Evolutionary conservation across 2,329 filamentous ascomycete species (phyloP).

Genomic region (Triangularia verruculosa): DNA sequence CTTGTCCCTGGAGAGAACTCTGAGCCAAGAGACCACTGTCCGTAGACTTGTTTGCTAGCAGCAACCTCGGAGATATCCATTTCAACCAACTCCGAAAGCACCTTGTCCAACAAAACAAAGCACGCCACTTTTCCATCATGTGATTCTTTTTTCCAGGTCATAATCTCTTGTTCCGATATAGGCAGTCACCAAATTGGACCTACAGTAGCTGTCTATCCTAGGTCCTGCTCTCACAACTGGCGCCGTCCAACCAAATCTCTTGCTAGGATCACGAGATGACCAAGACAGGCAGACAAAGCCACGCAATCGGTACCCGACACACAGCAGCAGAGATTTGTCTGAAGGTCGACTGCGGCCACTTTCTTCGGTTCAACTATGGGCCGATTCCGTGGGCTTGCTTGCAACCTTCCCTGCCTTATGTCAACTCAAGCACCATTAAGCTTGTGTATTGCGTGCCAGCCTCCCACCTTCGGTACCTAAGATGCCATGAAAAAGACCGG

Average conservation of each 20-base stretch:
- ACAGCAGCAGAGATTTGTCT: no score
- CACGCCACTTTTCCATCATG: neutral
- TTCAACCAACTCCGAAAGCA: neutral
- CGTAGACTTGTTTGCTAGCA: neutral
- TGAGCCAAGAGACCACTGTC: no score
- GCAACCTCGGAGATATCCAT: neutral
- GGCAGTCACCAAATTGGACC: no score
- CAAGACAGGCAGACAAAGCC: neutral
- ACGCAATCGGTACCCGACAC: no score
- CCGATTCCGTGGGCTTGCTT: no score
- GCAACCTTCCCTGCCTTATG: no score
- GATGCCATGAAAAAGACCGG: no score
- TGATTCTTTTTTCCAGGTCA: neutral
- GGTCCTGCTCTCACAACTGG: neutral
- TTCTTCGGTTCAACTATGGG: no score
- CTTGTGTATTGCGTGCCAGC: no score
- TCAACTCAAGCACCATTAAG: no score
- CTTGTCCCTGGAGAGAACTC: neutral
- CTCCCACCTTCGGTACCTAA: no score
- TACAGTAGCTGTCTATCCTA: neutral
- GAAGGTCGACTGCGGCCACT: no score
- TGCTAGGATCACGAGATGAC: neutral
- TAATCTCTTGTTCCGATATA: neutral
- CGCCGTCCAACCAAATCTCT: neutral
- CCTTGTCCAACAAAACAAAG: neutral